Conservation (phyloP, 169 alveolate species). For the Babesia sp. region DNA sequence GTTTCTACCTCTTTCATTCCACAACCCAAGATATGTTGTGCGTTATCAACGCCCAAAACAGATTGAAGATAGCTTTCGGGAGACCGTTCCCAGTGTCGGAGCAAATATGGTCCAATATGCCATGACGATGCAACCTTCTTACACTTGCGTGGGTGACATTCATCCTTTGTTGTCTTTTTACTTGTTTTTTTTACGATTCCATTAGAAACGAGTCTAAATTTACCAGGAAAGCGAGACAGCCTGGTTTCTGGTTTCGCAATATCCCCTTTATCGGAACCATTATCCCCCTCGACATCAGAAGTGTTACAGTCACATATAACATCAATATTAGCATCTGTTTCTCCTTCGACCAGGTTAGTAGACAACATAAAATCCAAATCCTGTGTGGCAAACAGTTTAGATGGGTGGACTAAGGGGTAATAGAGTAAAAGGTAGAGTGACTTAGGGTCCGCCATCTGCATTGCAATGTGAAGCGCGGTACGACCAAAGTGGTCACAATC, state of each 20-base stretch:
- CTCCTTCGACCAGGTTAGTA: not conserved
- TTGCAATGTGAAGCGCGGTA: constrained; percentile 59
- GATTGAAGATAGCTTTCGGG: constrained; percentile 32
- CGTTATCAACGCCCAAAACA: constrained; percentile 16
- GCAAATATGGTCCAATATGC: constrained; percentile 8
- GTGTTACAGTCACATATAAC: not conserved
- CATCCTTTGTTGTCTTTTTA: not conserved
- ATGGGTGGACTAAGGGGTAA: constrained; percentile 59
- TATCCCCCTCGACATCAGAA: not conserved
- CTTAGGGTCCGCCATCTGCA: constrained; percentile 62
- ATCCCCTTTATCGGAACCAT: not conserved
- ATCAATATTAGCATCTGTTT: not conserved
- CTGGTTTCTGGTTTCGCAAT: not conserved
- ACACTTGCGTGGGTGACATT: not conserved
- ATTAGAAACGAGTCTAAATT: not conserved
- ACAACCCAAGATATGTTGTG: constrained; percentile 30
- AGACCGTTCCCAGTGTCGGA: constrained; percentile 39
- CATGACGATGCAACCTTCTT: not conserved
- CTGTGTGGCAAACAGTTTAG: constrained; percentile 51
- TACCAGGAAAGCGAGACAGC: not conserved
- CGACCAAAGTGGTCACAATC: constrained; percentile 67
- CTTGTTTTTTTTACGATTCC: not conserved
- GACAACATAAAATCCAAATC: constrained; percentile 49
- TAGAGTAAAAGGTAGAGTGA: constrained; percentile 56
- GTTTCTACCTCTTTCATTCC: constrained; percentile 53